Conservation (phyloP, 768 basidiomycete species). For the Russula vinacea region DNA sequence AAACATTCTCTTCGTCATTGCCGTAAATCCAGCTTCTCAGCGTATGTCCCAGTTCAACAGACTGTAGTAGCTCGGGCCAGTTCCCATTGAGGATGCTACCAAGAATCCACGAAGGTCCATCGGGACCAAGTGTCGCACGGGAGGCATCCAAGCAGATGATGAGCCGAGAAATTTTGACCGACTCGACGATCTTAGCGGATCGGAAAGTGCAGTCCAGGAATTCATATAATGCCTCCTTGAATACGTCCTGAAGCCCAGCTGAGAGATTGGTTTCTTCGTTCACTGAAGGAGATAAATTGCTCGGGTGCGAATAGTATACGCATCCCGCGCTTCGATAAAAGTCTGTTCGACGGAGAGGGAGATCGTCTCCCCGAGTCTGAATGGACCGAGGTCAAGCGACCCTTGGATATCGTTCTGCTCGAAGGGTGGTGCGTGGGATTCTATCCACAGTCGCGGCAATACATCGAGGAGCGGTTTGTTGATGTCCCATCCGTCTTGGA, state of each 20-base stretch:
- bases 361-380: conserved; percentile 58
- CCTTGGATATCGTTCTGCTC: conserved; percentile 78
- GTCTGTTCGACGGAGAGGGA: conserved; percentile 72
- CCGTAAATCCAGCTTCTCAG: not conserved
- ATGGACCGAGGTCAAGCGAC: conserved; percentile 45
- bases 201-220: not conserved
- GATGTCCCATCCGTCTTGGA: conserved; percentile 36
- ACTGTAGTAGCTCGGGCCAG: not conserved
- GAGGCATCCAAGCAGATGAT: not conserved
- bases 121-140: not conserved
- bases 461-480: conserved; percentile 55
- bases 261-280: conserved; percentile 36
- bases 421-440: conserved; percentile 98
- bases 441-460: conserved; percentile 51
- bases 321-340: conserved; percentile 88
- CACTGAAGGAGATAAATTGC: conserved; percentile 46
- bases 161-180: not conserved
- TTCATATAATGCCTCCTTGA: not conserved
- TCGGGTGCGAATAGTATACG: conserved; percentile 36
- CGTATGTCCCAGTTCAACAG: not conserved
- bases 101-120: not conserved
- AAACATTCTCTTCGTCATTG: too few species aligned
- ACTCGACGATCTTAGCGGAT: not conserved
- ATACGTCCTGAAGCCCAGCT: not conserved
- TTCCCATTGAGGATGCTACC: not conserved